These are phyloP conservation scores for Vaccinium macrocarpon DNA, from an alignment of 148 eudicot species.

Conservation along the genomic window DNA sequence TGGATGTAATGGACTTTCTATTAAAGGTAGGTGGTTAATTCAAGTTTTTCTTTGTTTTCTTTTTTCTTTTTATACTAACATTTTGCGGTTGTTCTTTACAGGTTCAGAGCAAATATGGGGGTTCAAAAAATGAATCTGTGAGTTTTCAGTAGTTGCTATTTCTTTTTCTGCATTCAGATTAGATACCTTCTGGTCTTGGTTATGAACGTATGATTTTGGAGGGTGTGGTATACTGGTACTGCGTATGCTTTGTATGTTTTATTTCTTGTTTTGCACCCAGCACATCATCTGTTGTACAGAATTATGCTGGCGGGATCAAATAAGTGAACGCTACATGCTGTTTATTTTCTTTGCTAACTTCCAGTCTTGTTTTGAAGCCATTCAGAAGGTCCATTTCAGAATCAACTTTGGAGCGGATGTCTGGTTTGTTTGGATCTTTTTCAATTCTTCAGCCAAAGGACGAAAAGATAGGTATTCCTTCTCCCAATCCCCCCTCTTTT, in stretches of 20 bases:
- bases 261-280: not conserved
- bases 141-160: constrained; percentile 25
- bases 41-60: not conserved
- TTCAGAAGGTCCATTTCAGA: constrained; percentile 77
- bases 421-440: constrained; percentile 68
- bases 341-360: not conserved
- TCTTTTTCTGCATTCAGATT: not conserved
- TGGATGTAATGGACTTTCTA: constrained; percentile 77
- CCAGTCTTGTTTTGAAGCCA: constrained; percentile 35
- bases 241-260: not conserved
- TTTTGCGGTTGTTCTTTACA: constrained; percentile 30
- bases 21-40: constrained; percentile 54
- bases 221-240: not conserved
- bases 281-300: not conserved
- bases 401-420: constrained; percentile 62
- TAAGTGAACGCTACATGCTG: not conserved
- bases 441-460: constrained; percentile 54
- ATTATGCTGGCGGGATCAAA: not conserved
- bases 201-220: not conserved
- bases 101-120: constrained; percentile 85
- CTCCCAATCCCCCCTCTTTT: not conserved
- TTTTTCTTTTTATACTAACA: not conserved
- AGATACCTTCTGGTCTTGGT: not conserved
- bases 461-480: constrained; percentile 51
- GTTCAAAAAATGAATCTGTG: constrained; percentile 54